Base-by-base conservation (phyloP, 306 rosid genomes). In the Pyrus communis region DNA sequence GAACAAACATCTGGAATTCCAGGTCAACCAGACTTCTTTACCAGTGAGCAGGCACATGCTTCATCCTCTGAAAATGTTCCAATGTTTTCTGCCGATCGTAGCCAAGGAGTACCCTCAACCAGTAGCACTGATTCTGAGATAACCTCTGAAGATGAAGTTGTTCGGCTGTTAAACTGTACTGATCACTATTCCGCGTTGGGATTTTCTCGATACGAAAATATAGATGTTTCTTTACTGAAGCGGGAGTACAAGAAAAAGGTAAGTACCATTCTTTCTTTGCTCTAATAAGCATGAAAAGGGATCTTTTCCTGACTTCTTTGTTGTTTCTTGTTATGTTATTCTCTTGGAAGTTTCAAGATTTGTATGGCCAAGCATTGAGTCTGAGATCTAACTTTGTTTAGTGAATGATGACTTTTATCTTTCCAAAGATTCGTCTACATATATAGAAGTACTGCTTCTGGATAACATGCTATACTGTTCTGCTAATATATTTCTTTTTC, bases 221-320 rank as follows among this genome's bases (percentile, higher is more conserved):
- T 91, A 73, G 99, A 92, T 57, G 88, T 85, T 75, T 87, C 94
- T 70, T 58, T 88, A 69, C 87, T 96, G 85, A 96, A 91, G 85
- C 89, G 95, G 82, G 99, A 92, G 83, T 96, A 96, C 76, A 96
- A 86, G 86, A 96, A 88, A 83, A 96, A 96, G 98, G 98, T 92
- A 74, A 65, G 55, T 78, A 68, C 46, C 45, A 33, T 82, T 68
- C 77, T 67, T 51, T 71, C 14, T 71, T 46, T 68, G 74, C 27
- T 66, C 40, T 35, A 66, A 35, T 66, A 33, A 40, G 18, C 70
- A 66, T 66, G 70, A 66, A 35, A 66, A 19, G 77, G 65, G 40
- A 52, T 67, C 55, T 80, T 67, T 18, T 42, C 43, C 43, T 49
- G 35, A 69, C 19, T 65, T 62, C n/a, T 79, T 35, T 70, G 21